These are phyloP conservation scores for Solanum hybrid DNA, from an alignment of 305 asterid genomes.

Conservation along the genomic window DNA sequence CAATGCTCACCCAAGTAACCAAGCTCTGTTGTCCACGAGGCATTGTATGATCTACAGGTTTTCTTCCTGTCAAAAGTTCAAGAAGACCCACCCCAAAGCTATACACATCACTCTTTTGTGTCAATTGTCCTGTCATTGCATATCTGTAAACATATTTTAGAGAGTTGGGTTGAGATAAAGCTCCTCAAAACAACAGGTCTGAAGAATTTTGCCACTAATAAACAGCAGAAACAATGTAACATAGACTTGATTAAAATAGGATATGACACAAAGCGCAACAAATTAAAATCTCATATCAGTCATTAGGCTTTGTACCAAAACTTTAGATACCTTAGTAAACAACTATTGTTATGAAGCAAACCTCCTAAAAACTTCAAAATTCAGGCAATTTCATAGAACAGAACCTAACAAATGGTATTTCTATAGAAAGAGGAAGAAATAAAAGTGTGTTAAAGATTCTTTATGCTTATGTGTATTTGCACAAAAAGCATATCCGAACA, in stretches of 20 bases:
- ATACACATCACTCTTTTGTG: conserved; percentile 70
- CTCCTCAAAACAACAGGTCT: background rate
- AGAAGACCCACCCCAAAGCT: conserved; percentile 76
- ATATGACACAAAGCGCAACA: background rate
- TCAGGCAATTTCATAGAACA: background rate
- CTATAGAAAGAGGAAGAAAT: background rate
- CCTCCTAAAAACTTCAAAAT: background rate
- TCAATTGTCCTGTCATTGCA: conserved; percentile 76
- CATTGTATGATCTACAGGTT: conserved; percentile 77
- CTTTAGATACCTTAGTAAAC: background rate
- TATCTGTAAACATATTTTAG: conserved; percentile 27
- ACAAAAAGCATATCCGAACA: background rate
- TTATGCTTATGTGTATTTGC: background rate
- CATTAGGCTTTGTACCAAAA: background rate
- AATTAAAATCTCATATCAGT: background rate
- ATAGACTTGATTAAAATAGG: background rate
- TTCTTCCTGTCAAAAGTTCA: conserved; percentile 72
- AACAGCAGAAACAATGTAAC: background rate
- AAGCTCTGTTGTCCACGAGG: conserved; percentile 81
- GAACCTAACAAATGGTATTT: background rate
- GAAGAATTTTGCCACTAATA: background rate
- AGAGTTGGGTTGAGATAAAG: background rate
- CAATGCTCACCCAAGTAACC: conserved; percentile 58
- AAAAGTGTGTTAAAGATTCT: background rate
- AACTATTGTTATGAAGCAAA: background rate